Evolutionary conservation across 352 stramenopile genomes (phyloP).

Genomic region (Globisporangium irregulare): DNA sequence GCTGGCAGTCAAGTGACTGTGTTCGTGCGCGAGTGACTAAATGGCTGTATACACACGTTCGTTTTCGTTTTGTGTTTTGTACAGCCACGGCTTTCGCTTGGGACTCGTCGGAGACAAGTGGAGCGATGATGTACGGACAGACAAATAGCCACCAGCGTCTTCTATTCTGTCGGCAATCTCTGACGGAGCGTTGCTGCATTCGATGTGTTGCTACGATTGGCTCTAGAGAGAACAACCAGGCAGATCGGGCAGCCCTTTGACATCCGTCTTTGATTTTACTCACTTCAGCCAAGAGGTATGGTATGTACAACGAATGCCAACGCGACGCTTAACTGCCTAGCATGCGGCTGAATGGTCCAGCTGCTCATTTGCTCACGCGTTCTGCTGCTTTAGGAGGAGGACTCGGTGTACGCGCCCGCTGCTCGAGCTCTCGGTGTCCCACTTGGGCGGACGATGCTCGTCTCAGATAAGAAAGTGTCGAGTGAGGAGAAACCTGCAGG

Average conservation of each 20-base stretch:
- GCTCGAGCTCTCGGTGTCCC: conserved; percentile 23
- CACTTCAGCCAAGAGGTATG: conserved; percentile 6
- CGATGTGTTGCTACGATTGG: neutral
- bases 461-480: conserved; percentile 16
- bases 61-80: neutral
- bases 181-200: neutral
- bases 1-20: neutral
- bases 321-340: too few species aligned
- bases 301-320: neutral
- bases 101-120: conserved; percentile 27
- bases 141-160: neutral
- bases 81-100: conserved; percentile 36
- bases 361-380: neutral
- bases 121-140: neutral
- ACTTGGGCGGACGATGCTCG: conserved; percentile 26
- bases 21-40: neutral
- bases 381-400: conserved; percentile 10
- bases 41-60: neutral
- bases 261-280: conserved; percentile 7
- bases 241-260: neutral
- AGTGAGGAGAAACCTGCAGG: neutral
- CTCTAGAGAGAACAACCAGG: neutral
- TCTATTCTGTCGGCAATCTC: neutral
- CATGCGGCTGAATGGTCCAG: too few species aligned
- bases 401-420: conserved; percentile 18